A percentile compares a stretch with the other conserved stretches of the same genome.
Evolutionary conservation across 768 basidiomycete species (phyloP).

Genomic region (Pholiota microspora): DNA sequence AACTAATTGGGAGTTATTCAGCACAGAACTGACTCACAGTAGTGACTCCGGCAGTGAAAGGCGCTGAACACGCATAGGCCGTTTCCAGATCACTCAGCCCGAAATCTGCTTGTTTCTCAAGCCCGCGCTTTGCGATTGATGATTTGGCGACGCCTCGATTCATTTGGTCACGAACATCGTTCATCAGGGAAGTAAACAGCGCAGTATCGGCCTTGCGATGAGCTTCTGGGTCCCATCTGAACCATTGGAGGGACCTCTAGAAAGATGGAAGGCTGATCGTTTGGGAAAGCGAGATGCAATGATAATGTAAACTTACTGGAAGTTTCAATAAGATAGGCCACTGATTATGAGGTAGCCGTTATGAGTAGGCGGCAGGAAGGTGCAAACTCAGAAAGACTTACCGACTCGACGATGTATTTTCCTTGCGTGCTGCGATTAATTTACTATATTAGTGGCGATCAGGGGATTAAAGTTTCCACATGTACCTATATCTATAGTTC

Average conservation of each 20-base stretch:
- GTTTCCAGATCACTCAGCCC: slow-evolving; percentile 41
- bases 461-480: neutral
- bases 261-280: neutral
- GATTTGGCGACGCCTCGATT: slow-evolving; percentile 21
- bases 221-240: slow-evolving; percentile 23
- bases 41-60: slow-evolving; percentile 27
- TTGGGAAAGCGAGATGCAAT: neutral
- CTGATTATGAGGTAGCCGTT: too few species aligned
- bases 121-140: slow-evolving; percentile 36
- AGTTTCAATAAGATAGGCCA: slow-evolving; percentile 19
- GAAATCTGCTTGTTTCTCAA: slow-evolving; percentile 39
- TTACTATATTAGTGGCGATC: neutral
- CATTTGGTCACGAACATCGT: slow-evolving; percentile 23
- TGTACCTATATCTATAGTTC: slow-evolving; percentile 2
- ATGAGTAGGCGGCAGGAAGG: too few species aligned
- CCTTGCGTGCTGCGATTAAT: slow-evolving; percentile 13
- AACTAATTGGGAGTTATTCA: neutral
- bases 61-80: slow-evolving; percentile 34
- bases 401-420: slow-evolving; percentile 21
- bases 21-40: slow-evolving; percentile 19
- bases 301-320: slow-evolving; percentile 2
- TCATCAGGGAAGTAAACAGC: slow-evolving; percentile 23
- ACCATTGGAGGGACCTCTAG: slow-evolving; percentile 30
- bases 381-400: slow-evolving; percentile 5
- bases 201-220: slow-evolving; percentile 23